Evolutionary conservation across 257 asterid species (phyloP).

Genomic region (Plantago ovata): DNA sequence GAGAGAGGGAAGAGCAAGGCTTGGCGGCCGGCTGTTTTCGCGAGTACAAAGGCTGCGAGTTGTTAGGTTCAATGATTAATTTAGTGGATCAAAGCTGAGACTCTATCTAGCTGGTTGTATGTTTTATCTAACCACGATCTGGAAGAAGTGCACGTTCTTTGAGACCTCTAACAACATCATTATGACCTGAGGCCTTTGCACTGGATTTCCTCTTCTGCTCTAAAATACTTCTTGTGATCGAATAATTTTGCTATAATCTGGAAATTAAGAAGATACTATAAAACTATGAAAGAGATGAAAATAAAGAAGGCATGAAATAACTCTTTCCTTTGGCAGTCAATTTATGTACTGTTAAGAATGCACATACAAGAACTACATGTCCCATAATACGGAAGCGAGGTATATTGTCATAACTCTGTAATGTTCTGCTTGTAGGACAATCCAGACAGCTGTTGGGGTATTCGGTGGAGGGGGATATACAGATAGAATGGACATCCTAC

Average conservation of each 20-base stretch:
- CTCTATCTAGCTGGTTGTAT: neutral
- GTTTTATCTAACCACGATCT: neutral
- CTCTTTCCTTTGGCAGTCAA: slow-evolving; percentile 1
- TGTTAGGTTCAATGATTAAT: neutral
- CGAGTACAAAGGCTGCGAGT: too few species aligned
- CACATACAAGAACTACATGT: neutral
- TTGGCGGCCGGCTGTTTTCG: too few species aligned
- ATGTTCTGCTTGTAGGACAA: slow-evolving; percentile 49
- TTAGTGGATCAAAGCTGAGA: neutral
- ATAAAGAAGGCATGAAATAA: neutral
- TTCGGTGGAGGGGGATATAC: slow-evolving; percentile 79
- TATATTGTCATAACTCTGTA: neutral
- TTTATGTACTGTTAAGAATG: neutral
- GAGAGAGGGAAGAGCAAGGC: too few species aligned
- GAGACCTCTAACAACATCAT: neutral
- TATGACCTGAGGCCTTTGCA: neutral
- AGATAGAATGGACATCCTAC: slow-evolving; percentile 58
- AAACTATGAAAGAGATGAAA: too few species aligned
- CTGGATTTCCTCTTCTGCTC: neutral
- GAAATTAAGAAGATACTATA: neutral
- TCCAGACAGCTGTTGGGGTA: slow-evolving; percentile 93
- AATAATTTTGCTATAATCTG: neutral
- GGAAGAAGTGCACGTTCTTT: neutral
- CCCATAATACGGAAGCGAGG: neutral
- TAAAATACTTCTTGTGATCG: neutral